These are phyloP conservation scores for Eucalyptus marginata DNA, from an alignment of 345 rosid genomes.

Conservation along the genomic window DNA sequence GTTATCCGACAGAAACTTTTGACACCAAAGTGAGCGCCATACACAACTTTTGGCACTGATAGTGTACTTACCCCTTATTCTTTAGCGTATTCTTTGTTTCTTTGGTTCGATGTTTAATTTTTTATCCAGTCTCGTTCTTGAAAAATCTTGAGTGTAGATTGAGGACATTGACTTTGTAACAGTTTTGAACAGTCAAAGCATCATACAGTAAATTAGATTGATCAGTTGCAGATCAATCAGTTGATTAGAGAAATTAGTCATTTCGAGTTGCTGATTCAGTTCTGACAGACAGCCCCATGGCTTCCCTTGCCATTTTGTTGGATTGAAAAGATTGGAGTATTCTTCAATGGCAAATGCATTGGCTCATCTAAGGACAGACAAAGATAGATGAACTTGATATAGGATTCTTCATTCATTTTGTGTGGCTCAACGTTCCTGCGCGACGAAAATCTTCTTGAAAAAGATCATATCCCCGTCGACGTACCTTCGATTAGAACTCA, in stretches of 20 bases:
- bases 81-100: too few relatives aligned
- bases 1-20: too few relatives aligned
- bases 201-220: background rate
- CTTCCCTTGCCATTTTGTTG: background rate
- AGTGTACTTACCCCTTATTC: too few relatives aligned
- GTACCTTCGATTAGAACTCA: background rate
- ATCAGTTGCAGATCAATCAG: background rate
- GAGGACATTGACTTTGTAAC: too few relatives aligned
- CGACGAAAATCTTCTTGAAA: background rate
- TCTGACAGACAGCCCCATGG: background rate
- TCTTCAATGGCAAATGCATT: background rate
- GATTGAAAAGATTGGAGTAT: background rate
- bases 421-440: background rate
- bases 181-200: too few relatives aligned
- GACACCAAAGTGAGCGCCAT: too few relatives aligned
- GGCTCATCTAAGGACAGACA: background rate
- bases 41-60: too few relatives aligned
- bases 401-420: too few relatives aligned
- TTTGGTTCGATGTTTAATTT: too few relatives aligned
- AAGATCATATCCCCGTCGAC: fast-evolving
- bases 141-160: too few relatives aligned
- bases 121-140: too few relatives aligned
- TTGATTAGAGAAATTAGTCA: background rate
- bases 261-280: background rate
- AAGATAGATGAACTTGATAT: background rate